phyloP scores from a whole-genome alignment of 2,329 filamentous ascomycete species.

The Diaporthe sp. region DNA sequence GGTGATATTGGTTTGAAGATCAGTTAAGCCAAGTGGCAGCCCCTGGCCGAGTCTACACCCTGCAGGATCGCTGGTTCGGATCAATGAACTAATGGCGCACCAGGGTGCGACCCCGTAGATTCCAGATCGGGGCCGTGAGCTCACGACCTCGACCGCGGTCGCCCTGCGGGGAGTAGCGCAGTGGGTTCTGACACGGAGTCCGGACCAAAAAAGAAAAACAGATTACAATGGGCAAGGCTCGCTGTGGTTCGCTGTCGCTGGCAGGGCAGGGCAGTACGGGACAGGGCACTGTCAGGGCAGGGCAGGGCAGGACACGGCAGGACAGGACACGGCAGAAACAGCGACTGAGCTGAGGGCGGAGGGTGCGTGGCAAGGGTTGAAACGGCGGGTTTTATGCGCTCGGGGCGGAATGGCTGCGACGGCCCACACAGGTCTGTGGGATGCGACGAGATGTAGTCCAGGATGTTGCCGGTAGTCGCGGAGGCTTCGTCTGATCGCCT shows the following conservation, averaged over 20 bases:
- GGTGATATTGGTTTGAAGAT: conserved; percentile 18
- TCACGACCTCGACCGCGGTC: conserved; percentile 22
- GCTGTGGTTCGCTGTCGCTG: background rate
- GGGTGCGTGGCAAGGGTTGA: conserved; percentile 23
- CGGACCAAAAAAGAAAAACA: background rate
- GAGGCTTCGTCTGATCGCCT: conserved; percentile 25
- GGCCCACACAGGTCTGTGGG: conserved; percentile 18
- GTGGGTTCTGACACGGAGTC: conserved; percentile 7
- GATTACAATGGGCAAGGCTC: conserved; percentile 10
- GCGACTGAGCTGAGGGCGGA: background rate
- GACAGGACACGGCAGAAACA: conserved; percentile 6
- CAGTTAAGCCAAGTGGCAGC: conserved; percentile 25
- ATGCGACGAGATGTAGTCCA: conserved; percentile 20
- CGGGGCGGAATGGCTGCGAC: conserved; percentile 26
- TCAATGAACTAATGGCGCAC: conserved; percentile 20
- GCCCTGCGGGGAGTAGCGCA: conserved; percentile 14
- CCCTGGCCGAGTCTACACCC: conserved; percentile 27
- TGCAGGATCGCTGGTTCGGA: conserved; percentile 5
- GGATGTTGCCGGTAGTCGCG: conserved; percentile 15
- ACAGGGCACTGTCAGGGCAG: conserved; percentile 5
- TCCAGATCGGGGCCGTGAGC: conserved; percentile 16
- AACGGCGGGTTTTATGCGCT: conserved; percentile 26
- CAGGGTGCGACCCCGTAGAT: conserved; percentile 26
- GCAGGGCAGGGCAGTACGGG: conserved; percentile 2
- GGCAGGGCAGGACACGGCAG: background rate